Percentiles rank a stretch among this genome's conserved stretches.
phyloP scores from a whole-genome alignment of 2,329 filamentous ascomycete genomes.

The Coniochaeta sp. region DNA sequence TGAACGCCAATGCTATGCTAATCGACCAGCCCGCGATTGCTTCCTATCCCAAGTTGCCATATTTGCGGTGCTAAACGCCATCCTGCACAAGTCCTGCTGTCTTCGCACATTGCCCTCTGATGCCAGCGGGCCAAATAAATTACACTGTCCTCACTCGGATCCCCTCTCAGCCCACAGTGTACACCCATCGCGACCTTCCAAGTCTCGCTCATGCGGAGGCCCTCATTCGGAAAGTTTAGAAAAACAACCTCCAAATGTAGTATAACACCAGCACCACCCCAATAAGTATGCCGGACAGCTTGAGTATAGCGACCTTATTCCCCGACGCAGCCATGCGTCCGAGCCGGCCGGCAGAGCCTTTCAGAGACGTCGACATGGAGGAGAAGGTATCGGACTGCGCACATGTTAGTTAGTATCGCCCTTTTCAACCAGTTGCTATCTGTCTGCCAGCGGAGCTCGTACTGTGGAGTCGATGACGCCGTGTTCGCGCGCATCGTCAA shows the following conservation, averaged over 20 bases:
- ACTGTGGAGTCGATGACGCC: slow-evolving; percentile 83
- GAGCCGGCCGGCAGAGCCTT: slow-evolving; percentile 73
- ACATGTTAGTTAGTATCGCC: background rate
- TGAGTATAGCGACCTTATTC: slow-evolving; percentile 85
- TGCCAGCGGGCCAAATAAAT: background rate
- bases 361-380: slow-evolving; percentile 72
- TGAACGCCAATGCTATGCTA: background rate
- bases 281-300: slow-evolving; percentile 77
- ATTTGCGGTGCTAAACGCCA: background rate
- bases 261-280: slow-evolving; percentile 67
- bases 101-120: background rate
- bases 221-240: slow-evolving; percentile 24
- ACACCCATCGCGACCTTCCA: background rate
- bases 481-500: slow-evolving; percentile 88
- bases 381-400: slow-evolving; percentile 80
- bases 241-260: slow-evolving; percentile 59
- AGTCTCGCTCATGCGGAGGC: background rate
- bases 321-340: slow-evolving; percentile 86
- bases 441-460: slow-evolving; percentile 23
- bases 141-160: background rate
- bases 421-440: background rate
- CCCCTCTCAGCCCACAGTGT: background rate
- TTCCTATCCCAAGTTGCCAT: background rate
- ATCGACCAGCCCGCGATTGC: background rate
- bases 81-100: background rate